A percentile compares a stretch with the other conserved stretches of the same genome.
Conservation (phyloP, 805 yeast genomes). For the Saturnispora zaruensis region DNA sequence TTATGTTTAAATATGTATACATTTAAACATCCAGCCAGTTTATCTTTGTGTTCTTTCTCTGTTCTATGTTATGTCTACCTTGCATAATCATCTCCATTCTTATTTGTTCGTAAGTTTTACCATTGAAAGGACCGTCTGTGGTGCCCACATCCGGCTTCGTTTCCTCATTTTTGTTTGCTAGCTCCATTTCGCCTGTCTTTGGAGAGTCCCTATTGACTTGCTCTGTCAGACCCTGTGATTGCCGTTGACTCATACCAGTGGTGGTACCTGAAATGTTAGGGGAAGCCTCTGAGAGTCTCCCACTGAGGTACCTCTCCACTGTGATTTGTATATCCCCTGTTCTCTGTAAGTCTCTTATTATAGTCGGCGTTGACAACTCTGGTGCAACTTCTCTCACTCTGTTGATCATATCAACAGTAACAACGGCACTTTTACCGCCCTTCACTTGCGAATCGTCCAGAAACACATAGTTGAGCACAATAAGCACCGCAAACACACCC, state of each 20-base stretch:
- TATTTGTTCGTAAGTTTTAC: conserved; percentile 39
- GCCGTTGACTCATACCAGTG: conserved; percentile 6
- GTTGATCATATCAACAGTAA: conserved; percentile 70
- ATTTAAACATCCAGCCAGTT: background rate
- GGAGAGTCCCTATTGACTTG: background rate
- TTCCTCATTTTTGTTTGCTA: background rate
- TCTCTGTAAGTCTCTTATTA: conserved; percentile 60
- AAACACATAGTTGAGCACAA: conserved; percentile 59
- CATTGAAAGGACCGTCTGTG: conserved; percentile 28
- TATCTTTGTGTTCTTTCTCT: background rate
- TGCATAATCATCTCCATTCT: conserved; percentile 49
- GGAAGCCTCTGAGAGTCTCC: conserved; percentile 39
- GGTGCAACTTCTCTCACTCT: conserved; percentile 83
- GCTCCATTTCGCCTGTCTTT: background rate
- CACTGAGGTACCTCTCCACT: conserved; percentile 58
- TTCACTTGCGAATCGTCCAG: conserved; percentile 24
- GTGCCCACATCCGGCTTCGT: background rate
- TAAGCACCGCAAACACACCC: conserved; percentile 41
- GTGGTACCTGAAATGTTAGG: conserved; percentile 28
- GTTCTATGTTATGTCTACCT: conserved; percentile 36
- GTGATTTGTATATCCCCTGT: conserved; percentile 80
- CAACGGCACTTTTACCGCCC: conserved; percentile 1
- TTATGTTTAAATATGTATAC: background rate
- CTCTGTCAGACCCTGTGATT: background rate
- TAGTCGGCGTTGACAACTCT: conserved; percentile 55